Evolutionary conservation across 306 rosid genomes (phyloP).

Genomic region (Rosa lucieae): DNA sequence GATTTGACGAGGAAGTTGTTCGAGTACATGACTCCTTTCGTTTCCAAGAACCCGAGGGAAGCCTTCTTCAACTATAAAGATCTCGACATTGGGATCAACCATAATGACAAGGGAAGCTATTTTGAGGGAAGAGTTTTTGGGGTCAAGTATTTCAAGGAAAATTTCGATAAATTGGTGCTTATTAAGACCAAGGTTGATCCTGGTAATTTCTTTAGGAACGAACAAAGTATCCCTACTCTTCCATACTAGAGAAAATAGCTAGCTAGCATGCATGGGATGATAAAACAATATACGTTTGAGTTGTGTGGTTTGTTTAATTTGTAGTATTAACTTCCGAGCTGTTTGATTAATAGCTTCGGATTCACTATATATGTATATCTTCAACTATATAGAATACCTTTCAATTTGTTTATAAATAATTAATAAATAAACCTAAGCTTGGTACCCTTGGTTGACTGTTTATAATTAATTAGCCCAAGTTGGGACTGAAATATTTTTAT

Average conservation of each 20-base stretch:
- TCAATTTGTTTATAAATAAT: not conserved
- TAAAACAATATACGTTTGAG: not conserved
- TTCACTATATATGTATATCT: too few relatives aligned
- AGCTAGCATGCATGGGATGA: not conserved
- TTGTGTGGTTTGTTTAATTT: not conserved
- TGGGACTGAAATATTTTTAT: too few relatives aligned
- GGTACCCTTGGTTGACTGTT: too few relatives aligned
- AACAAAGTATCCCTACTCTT: slow-evolving; percentile 59
- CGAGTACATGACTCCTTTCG: too few relatives aligned
- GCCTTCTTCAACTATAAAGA: too few relatives aligned
- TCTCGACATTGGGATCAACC: slow-evolving; percentile 25
- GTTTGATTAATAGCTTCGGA: too few relatives aligned
- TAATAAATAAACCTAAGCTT: too few relatives aligned
- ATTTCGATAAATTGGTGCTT: slow-evolving; percentile 54
- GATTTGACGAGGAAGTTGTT: too few relatives aligned
- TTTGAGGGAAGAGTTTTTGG: slow-evolving; percentile 37
- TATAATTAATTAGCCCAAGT: too few relatives aligned
- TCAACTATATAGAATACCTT: not conserved
- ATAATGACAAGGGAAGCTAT: slow-evolving; percentile 11
- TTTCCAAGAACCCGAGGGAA: too few relatives aligned
- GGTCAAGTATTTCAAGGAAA: slow-evolving; percentile 40
- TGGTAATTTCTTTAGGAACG: slow-evolving; percentile 54
- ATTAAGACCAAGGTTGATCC: slow-evolving; percentile 66
- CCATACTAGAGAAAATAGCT: not conserved
- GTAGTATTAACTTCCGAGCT: not conserved